These are phyloP conservation scores for Helianthus tuberosus DNA, from an alignment of 129 eudicot genomes.

Conservation along the genomic window DNA sequence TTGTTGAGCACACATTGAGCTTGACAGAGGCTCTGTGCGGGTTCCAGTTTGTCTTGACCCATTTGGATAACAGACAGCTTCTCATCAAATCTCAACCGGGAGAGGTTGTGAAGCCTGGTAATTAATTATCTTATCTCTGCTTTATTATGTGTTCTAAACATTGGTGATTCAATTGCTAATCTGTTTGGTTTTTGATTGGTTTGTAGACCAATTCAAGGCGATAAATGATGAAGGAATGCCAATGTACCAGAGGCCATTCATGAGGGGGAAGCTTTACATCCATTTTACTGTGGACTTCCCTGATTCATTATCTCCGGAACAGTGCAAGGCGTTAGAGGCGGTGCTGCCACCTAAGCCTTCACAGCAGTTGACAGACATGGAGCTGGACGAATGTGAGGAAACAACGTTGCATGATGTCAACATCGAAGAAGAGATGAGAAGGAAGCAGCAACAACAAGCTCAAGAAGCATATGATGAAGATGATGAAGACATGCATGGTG, in stretches of 20 bases:
- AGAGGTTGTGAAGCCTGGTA: constrained; percentile 77
- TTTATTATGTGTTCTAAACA: too few species aligned
- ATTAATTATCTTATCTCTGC: too few species aligned
- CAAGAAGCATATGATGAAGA: constrained; percentile 84
- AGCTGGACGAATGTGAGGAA: constrained; percentile 81
- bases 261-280: constrained; percentile 70
- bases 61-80: constrained; percentile 66
- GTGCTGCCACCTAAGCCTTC: constrained; percentile 54
- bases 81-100: constrained; percentile 70
- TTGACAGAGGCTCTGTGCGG: constrained; percentile 82
- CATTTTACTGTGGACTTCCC: constrained; percentile 72
- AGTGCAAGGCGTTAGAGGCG: constrained; percentile 56
- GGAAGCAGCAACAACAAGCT: constrained; percentile 51
- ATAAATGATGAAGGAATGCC: constrained; percentile 85
- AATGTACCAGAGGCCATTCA: constrained; percentile 75
- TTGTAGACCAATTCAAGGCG: constrained; percentile 60
- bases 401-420: constrained; percentile 72
- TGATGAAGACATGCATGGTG: constrained; percentile 78
- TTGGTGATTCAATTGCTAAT: background rate
- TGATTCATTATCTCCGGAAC: constrained; percentile 45
- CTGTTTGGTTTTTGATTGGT: background rate
- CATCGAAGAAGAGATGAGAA: constrained; percentile 78
- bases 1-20: constrained; percentile 66
- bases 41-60: constrained; percentile 65
- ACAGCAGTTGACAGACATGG: constrained; percentile 50